Percentiles rank a stretch among this genome's conserved stretches.
These are phyloP conservation scores for Beauveria sp. DNA, from an alignment of 2,329 filamentous ascomycete species.

Conservation along the genomic window DNA sequence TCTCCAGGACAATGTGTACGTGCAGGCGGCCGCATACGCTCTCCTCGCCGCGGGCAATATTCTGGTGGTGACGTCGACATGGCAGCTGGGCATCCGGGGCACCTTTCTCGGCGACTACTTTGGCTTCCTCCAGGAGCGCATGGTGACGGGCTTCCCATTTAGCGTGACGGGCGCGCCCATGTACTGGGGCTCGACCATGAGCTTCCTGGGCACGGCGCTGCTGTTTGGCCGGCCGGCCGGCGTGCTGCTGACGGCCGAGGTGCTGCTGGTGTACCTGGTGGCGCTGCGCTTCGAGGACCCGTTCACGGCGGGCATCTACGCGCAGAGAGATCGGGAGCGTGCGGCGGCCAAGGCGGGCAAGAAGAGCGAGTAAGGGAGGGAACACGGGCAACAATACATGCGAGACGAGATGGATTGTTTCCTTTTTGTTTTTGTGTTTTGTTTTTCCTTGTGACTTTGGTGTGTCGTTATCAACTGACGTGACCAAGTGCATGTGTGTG, in stretches of 20 bases:
- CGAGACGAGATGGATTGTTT: not conserved
- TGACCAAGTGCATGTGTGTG: slow-evolving; percentile 4
- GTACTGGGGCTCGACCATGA: slow-evolving; percentile 92
- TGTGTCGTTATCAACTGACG: slow-evolving; percentile 10
- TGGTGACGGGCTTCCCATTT: slow-evolving; percentile 93
- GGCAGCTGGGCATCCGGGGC: slow-evolving; percentile 84
- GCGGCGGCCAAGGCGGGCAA: slow-evolving; percentile 38
- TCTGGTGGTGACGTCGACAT: slow-evolving; percentile 84
- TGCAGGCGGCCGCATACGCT: slow-evolving; percentile 57
- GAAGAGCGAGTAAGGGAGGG: slow-evolving; percentile 39
- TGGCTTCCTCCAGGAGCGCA: slow-evolving; percentile 91
- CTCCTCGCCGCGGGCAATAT: slow-evolving; percentile 72
- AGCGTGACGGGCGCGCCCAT: slow-evolving; percentile 86
- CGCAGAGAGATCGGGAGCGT: slow-evolving; percentile 63
- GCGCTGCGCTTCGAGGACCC: slow-evolving; percentile 86
- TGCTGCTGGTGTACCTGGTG: slow-evolving; percentile 70
- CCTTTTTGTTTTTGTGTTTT: not conserved
- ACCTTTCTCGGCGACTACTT: slow-evolving; percentile 99
- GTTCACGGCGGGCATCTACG: slow-evolving; percentile 89
- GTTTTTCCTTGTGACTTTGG: not conserved
- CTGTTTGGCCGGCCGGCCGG: slow-evolving; percentile 84
- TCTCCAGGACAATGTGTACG: slow-evolving; percentile 48
- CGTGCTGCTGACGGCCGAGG: slow-evolving; percentile 64
- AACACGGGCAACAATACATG: not conserved
- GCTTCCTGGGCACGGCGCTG: slow-evolving; percentile 81